Evolutionary conservation across 2,329 filamentous ascomycete species (phyloP).

Genomic region (Exophiala sideris): DNA sequence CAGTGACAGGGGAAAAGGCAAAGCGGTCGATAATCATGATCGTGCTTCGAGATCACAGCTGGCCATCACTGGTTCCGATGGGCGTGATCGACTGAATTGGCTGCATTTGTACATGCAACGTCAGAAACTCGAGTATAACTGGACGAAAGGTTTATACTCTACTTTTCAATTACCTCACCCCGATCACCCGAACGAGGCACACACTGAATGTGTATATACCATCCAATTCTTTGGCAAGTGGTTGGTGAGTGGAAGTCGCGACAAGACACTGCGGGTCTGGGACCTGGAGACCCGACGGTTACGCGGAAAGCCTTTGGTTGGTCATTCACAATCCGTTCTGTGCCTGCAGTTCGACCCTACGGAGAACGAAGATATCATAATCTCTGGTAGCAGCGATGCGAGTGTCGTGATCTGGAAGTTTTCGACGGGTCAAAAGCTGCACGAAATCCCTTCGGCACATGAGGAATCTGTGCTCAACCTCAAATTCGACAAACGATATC

Average conservation of each 20-base stretch:
- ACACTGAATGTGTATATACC: conserved; percentile 90
- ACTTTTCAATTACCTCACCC: conserved; percentile 93
- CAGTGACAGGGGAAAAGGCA: not conserved
- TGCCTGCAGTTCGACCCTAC: conserved; percentile 93
- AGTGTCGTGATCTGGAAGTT: conserved; percentile 90
- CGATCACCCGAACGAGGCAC: conserved; percentile 72
- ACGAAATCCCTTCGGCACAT: conserved; percentile 73
- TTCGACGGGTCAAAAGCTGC: conserved; percentile 79
- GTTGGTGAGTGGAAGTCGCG: conserved; percentile 89
- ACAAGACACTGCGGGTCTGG: conserved; percentile 86
- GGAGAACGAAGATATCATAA: conserved; percentile 83
- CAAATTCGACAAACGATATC: conserved; percentile 82
- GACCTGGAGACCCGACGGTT: conserved; percentile 77
- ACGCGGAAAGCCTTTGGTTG: conserved; percentile 67
- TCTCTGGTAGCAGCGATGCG: conserved; percentile 90
- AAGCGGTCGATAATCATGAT: not conserved
- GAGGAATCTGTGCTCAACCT: conserved; percentile 90
- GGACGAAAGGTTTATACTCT: conserved; percentile 74
- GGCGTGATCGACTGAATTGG: conserved; percentile 70
- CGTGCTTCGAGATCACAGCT: conserved; percentile 34
- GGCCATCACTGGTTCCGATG: conserved; percentile 33
- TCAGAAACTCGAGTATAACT: conserved; percentile 80
- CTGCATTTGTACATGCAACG: conserved; percentile 89
- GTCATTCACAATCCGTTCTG: conserved; percentile 81
- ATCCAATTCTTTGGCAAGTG: conserved; percentile 83